Conservation (phyloP, 345 rosid genomes). For the Mangifera indica region DNA sequence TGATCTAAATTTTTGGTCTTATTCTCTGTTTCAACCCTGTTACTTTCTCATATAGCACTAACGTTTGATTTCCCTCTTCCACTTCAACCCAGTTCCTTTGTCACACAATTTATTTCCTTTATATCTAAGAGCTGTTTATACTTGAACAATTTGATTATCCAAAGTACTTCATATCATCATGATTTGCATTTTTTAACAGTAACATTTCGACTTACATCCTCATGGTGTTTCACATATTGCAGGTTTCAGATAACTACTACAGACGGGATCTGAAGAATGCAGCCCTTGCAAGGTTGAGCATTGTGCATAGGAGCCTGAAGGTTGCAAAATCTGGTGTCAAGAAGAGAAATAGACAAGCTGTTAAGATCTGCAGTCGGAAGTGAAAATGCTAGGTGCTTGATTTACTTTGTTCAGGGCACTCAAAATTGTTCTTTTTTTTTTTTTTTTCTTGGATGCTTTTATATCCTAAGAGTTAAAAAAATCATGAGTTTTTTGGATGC, state of each 20-base stretch:
- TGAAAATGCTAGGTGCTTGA: slow-evolving; percentile 18
- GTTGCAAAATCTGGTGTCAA: slow-evolving; percentile 85
- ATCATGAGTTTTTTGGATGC: not conserved
- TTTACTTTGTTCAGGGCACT: not conserved
- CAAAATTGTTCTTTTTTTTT: not conserved
- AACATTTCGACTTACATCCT: not conserved
- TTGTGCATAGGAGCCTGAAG: slow-evolving; percentile 73
- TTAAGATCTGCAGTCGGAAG: slow-evolving; percentile 33
- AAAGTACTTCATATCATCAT: too few species aligned
- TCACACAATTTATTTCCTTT: not conserved
- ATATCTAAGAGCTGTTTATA: not conserved
- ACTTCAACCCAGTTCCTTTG: not conserved
- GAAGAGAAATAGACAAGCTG: slow-evolving; percentile 84
- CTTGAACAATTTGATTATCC: not conserved
- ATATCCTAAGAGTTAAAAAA: not conserved
- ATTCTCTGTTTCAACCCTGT: too few species aligned
- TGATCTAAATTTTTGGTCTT: too few species aligned
- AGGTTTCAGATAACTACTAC: slow-evolving; percentile 86
- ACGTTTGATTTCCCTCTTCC: not conserved
- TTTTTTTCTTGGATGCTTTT: not conserved
- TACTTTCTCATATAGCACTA: not conserved
- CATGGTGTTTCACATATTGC: slow-evolving; percentile 7
- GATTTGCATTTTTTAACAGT: too few species aligned
- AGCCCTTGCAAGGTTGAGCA: slow-evolving; percentile 87
- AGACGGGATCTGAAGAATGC: slow-evolving; percentile 87